Base-by-base conservation (phyloP, 257 asterid genomes). In the Solanum paucissectum region DNA sequence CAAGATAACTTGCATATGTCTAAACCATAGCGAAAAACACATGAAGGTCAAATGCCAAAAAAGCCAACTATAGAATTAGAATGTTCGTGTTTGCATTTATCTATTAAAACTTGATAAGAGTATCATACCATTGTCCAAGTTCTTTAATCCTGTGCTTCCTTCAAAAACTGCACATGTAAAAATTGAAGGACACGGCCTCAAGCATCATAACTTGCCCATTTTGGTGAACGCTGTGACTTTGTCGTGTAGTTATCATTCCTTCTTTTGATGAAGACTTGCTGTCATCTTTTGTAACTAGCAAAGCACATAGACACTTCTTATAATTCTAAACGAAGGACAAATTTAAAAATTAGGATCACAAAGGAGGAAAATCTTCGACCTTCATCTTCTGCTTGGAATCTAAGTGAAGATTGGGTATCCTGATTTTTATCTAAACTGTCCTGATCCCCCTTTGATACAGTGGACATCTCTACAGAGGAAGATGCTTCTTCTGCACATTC, bases 151-250 rank as follows among this genome's bases (percentile, higher is more conserved):
- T 73, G 69, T 79, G 86, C 87, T 86, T 83, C 90, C 37, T 84
- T 90, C 82, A 85, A 85, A 32, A 85, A 84, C 86, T 88, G 92
- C 83, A 88, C 84, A 77, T 74, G 79, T 82, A 89, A 86, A 75
- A 88, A 84, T 88, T 90, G 89, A 85, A 88, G 82, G 77, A 90
- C 89, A 87, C 38, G 14, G 86, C 86, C 69, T 85, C 82, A 68
- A 83, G 87, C 84, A 90, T 84, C 91, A 88, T 87, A 46, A 90
- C 64, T 89, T 87, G 91, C 66, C 91, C 44, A 62, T 87, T 66
- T 64, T 87, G 88, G 87, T 84, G 88, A n/a, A 60, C 32, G 55
- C 84, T 38, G 84, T 46, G 66, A 46, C 29, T 55, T 49, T 58
- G 79, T 20, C 82, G 58, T 72, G 37, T 84, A 60, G 16, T 86